Evolutionary conservation across 768 basidiomycete genomes (phyloP).

Genomic region (Boletus bicolor): DNA sequence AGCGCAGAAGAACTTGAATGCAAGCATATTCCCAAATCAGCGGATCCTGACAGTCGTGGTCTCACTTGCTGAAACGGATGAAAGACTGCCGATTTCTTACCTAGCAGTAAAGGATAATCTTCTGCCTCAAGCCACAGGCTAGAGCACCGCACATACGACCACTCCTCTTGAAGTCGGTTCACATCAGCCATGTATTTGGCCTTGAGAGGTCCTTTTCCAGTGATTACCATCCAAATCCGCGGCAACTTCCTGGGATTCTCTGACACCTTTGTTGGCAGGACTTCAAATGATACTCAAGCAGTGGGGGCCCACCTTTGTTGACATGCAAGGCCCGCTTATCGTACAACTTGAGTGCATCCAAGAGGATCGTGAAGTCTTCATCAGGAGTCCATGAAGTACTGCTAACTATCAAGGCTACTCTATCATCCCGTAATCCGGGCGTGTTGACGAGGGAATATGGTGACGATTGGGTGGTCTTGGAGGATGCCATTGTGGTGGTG

Average conservation of each 20-base stretch:
- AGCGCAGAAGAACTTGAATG: slow-evolving; percentile 88
- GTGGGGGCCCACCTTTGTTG: slow-evolving; percentile 13
- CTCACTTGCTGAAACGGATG: not conserved
- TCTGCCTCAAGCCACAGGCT: slow-evolving; percentile 86
- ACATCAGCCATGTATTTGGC: slow-evolving; percentile 72
- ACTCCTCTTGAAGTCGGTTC: slow-evolving; percentile 51
- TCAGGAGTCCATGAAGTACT: slow-evolving; percentile 98
- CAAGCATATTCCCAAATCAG: slow-evolving; percentile 87
- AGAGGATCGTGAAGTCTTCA: slow-evolving; percentile 86
- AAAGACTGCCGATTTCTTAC: slow-evolving; percentile 36
- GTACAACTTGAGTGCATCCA: slow-evolving; percentile 71
- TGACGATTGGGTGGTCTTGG: slow-evolving; percentile 21
- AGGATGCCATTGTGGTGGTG: slow-evolving; percentile 27
- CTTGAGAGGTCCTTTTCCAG: slow-evolving; percentile 84
- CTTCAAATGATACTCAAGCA: not conserved
- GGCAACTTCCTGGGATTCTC: slow-evolving; percentile 46
- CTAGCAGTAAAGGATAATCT: slow-evolving; percentile 87
- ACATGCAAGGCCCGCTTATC: slow-evolving; percentile 51
- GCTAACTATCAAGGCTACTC: slow-evolving; percentile 85
- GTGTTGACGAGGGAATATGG: slow-evolving; percentile 23
- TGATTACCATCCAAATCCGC: slow-evolving; percentile 78
- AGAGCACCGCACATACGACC: slow-evolving; percentile 75
- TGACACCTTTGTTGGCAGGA: not conserved
- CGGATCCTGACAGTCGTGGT: slow-evolving; percentile 58
- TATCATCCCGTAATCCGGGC: slow-evolving; percentile 59